Conservation (phyloP, 2,329 filamentous ascomycete genomes). For the Botrytis hyacinthi region DNA sequence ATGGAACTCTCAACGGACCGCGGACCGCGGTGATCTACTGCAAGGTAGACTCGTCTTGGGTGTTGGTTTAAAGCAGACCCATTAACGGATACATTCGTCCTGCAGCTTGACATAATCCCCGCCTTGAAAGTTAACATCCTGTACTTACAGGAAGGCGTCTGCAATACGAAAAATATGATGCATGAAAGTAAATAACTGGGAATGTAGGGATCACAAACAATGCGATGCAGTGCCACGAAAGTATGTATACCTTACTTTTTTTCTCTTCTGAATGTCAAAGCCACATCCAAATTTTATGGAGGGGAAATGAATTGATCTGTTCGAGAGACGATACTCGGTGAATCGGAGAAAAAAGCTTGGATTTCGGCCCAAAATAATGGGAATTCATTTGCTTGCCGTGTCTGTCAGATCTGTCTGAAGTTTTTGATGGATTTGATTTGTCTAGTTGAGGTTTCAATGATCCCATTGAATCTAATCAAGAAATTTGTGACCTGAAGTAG, state of each 20-base stretch:
- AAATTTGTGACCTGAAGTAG: conserved; percentile 17
- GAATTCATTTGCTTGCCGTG: conserved; percentile 14
- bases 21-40: conserved; percentile 14
- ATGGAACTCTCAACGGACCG: conserved; percentile 5
- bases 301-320: conserved; percentile 12
- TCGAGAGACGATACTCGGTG: conserved; percentile 5
- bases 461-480: conserved; percentile 5
- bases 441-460: neutral
- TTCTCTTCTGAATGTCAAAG: conserved; percentile 14
- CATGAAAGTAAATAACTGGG: conserved; percentile 11
- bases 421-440: conserved; percentile 9
- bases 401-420: neutral
- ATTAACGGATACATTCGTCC: conserved; percentile 16
- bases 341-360: conserved; percentile 19
- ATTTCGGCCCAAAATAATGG: conserved; percentile 6
- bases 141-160: conserved; percentile 22
- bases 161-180: conserved; percentile 17
- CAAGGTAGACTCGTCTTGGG: conserved; percentile 15
- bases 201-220: conserved; percentile 15
- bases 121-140: conserved; percentile 10
- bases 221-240: conserved; percentile 18
- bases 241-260: conserved; percentile 6
- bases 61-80: conserved; percentile 12
- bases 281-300: conserved; percentile 10
- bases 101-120: conserved; percentile 18